Percentiles rank a stretch among this genome's conserved stretches.
Evolutionary conservation across 139 green algal species (phyloP).

Genomic region (Raphidocelis subcapitata): DNA sequence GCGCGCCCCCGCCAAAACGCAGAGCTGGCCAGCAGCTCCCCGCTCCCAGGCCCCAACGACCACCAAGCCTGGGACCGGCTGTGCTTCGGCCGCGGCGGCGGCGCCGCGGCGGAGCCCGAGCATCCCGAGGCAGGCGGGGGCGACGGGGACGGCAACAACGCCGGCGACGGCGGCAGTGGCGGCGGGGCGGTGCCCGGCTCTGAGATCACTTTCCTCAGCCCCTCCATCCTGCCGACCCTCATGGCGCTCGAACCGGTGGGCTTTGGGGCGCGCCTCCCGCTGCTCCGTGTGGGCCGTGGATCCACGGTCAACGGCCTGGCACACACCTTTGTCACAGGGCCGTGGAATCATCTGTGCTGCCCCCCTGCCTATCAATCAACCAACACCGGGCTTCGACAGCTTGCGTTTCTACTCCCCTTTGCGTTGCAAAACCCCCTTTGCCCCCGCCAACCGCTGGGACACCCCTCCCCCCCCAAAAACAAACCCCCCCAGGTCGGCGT

Average conservation of each 20-base stretch:
- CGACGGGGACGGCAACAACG: not conserved
- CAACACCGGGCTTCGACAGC: too few relatives aligned
- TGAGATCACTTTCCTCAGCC: slow-evolving; percentile 25
- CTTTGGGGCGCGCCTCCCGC: too few relatives aligned
- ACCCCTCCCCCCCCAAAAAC: too few relatives aligned
- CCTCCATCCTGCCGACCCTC: slow-evolving; percentile 21
- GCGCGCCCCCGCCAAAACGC: not conserved
- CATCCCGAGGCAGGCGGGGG: not conserved
- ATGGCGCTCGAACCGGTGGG: slow-evolving; percentile 32
- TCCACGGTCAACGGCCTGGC: too few relatives aligned
- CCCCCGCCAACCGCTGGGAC: too few relatives aligned
- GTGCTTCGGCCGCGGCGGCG: slow-evolving; percentile 27
- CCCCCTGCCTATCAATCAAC: too few relatives aligned
- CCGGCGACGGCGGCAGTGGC: not conserved
- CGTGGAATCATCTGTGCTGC: too few relatives aligned
- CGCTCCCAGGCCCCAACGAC: slow-evolving; percentile 14
- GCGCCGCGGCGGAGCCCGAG: not conserved
- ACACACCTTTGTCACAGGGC: too few relatives aligned
- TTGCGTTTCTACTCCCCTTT: too few relatives aligned
- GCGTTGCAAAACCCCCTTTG: too few relatives aligned
- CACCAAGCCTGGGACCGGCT: slow-evolving; percentile 22
- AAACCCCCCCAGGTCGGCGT: slow-evolving; percentile 22
- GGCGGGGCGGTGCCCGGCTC: not conserved
- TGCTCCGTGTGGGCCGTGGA: too few relatives aligned
- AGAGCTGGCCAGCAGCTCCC: slow-evolving; percentile 6